phyloP scores from a whole-genome alignment of 2,329 filamentous ascomycete genomes.

The Pseudogymnoascus sp. region DNA sequence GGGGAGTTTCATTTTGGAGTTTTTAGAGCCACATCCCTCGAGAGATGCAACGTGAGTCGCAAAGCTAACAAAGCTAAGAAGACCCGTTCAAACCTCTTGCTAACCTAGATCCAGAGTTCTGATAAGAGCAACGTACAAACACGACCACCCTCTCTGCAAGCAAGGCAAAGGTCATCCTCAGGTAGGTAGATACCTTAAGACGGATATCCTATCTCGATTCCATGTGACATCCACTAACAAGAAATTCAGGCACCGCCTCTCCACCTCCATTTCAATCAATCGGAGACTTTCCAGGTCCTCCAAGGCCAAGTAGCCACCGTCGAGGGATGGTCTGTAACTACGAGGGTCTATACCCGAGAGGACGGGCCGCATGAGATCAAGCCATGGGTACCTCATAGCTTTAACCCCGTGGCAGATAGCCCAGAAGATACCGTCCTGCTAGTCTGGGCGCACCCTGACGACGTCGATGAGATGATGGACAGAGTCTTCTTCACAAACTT shows the following conservation, averaged over 20 bases:
- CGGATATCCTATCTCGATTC: too few relatives aligned
- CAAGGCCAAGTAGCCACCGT: too few relatives aligned
- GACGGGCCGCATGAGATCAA: not conserved
- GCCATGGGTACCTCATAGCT: not conserved
- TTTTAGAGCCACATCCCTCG: too few relatives aligned
- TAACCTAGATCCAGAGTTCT: not conserved
- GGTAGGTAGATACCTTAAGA: too few relatives aligned
- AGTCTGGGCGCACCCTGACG: not conserved
- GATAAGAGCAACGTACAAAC: constrained; percentile 1
- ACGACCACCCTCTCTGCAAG: not conserved
- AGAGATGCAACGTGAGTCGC: too few relatives aligned
- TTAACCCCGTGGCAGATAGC: not conserved
- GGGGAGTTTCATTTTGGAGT: too few relatives aligned
- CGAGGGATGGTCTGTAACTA: too few relatives aligned
- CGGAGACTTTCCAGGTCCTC: constrained; percentile 1
- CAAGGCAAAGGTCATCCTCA: not conserved
- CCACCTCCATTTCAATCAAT: constrained; percentile 6
- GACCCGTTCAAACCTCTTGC: too few relatives aligned
- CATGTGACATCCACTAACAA: too few relatives aligned
- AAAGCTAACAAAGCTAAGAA: too few relatives aligned
- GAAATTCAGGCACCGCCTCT: not conserved
- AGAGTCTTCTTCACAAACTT: constrained; percentile 1
- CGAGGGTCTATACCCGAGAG: too few relatives aligned
- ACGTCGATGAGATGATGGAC: not conserved
- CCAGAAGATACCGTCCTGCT: not conserved